Evolutionary conservation across 2,329 filamentous ascomycete species (phyloP).

Genomic region (Cryphonectria carpinicola): DNA sequence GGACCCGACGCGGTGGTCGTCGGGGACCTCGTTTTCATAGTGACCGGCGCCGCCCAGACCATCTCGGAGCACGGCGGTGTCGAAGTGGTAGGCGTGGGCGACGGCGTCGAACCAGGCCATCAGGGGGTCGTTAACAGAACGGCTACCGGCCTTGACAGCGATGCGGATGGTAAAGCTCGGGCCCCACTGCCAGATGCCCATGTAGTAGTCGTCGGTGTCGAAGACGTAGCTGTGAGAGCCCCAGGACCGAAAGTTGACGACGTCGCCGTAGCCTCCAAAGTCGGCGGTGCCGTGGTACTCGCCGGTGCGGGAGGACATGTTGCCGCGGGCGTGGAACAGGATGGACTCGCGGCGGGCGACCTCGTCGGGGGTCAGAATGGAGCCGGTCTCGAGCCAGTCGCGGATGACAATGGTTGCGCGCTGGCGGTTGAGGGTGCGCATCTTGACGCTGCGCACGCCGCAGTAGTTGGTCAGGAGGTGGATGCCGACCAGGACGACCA

Average conservation of each 20-base stretch:
- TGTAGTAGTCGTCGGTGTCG: constrained; percentile 58
- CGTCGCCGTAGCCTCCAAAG: constrained; percentile 46
- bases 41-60: constrained; percentile 39
- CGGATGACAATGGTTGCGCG: constrained; percentile 79
- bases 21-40: constrained; percentile 42
- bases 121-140: constrained; percentile 36
- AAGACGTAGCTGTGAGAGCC: constrained; percentile 42
- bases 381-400: constrained; percentile 53
- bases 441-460: constrained; percentile 81
- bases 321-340: constrained; percentile 56
- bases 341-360: constrained; percentile 69
- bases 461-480: constrained; percentile 87
- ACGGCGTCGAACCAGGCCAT: constrained; percentile 47
- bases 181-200: constrained; percentile 56
- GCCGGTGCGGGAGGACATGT: constrained; percentile 45
- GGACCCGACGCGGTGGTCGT: constrained; percentile 37
- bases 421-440: constrained; percentile 85
- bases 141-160: constrained; percentile 62
- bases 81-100: constrained; percentile 45
- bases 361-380: constrained; percentile 65
- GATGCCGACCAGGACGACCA: constrained; percentile 71
- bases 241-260: constrained; percentile 37
- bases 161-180: constrained; percentile 55
- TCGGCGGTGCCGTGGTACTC: constrained; percentile 41
- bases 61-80: constrained; percentile 40